Evolutionary conservation across 768 basidiomycete species (phyloP).

Genomic region (Lactarius indigo): DNA sequence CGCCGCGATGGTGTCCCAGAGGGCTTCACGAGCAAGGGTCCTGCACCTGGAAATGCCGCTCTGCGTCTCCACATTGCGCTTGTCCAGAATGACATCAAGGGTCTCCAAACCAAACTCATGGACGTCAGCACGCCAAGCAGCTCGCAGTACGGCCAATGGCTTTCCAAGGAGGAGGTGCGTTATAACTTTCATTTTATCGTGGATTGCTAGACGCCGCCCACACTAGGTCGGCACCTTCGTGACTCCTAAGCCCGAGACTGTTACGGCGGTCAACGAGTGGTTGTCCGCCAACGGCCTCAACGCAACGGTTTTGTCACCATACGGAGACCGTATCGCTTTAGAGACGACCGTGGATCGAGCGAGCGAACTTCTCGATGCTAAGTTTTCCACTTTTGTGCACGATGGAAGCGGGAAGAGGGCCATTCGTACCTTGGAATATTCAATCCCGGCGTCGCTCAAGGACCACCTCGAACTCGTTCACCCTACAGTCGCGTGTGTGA

Average conservation of each 20-base stretch:
- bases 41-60: neutral
- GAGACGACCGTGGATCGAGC: constrained; percentile 24
- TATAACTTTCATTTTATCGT: neutral
- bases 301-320: constrained; percentile 16
- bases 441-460: constrained; percentile 25
- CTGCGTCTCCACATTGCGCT: constrained; percentile 8
- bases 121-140: constrained; percentile 7
- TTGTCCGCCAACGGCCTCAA: constrained; percentile 21
- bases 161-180: constrained; percentile 2
- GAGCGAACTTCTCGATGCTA: constrained; percentile 24
- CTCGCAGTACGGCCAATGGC: constrained; percentile 9
- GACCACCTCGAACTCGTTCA: constrained; percentile 25
- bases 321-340: constrained; percentile 26
- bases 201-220: no score
- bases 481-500: neutral
- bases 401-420: constrained; percentile 17
- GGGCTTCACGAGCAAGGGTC: constrained; percentile 10
- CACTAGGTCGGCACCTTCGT: no score
- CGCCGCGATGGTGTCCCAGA: constrained; percentile 2
- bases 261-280: constrained; percentile 21
- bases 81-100: no score
- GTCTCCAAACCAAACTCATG: constrained; percentile 6
- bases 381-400: constrained; percentile 24
- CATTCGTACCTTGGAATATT: constrained; percentile 27
- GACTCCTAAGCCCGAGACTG: constrained; percentile 5